Conservation (phyloP, 1,284 basidiomycete genomes). For the Cryptococcus sp. region DNA sequence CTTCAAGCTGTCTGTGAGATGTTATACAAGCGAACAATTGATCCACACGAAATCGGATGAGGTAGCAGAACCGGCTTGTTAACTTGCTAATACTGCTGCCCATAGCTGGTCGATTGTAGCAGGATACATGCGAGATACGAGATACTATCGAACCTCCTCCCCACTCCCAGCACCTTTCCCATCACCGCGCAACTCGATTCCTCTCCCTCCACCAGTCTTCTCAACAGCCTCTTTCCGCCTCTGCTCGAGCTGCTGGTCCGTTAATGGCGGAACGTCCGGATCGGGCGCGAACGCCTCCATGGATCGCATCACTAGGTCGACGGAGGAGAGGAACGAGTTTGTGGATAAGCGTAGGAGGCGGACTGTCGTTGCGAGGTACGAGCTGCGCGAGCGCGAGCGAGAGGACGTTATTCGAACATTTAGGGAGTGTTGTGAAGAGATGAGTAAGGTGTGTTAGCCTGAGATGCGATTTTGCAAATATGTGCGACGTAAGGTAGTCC, state of each 20-base stretch:
- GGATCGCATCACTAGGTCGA: constrained; percentile 80
- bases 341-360: constrained; percentile 77
- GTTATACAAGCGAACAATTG: no score
- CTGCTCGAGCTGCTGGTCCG: constrained; percentile 41
- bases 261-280: constrained; percentile 23
- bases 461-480: no score
- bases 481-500: no score
- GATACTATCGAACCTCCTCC: constrained; percentile 37
- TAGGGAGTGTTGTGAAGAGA: no score
- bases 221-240: constrained; percentile 26
- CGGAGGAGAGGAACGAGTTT: constrained; percentile 82
- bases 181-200: constrained; percentile 47
- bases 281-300: constrained; percentile 66
- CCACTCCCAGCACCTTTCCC: constrained; percentile 46
- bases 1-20: no score
- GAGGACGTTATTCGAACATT: no score
- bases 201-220: constrained; percentile 27
- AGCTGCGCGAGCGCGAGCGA: neutral
- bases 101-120: neutral
- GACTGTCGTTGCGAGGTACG: constrained; percentile 67
- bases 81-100: no score
- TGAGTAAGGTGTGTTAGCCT: no score
- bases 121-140: neutral
- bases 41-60: no score
- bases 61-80: no score